Evolutionary conservation across 2,329 filamentous ascomycete species (phyloP), one percentile per base, ranked within the genome.

Genomic region (Stromatinia cepivora): DNA sequence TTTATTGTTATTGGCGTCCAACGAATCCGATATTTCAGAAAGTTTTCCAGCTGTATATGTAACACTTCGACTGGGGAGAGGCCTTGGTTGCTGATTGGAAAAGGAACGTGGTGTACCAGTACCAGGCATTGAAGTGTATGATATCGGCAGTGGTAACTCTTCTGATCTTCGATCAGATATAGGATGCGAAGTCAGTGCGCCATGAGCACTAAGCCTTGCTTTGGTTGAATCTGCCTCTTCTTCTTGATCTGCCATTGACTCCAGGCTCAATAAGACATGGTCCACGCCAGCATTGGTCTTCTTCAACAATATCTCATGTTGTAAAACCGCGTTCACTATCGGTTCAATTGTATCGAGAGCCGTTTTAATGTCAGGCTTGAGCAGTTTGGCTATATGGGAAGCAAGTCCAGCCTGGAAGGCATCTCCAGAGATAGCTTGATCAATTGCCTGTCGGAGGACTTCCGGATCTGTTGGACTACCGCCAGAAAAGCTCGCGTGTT

Each of bases 261-360:
- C 76, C 59, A 77, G 53, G 45, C 73, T 69, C 45, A 70, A 50
- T 59, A 78, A 66, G 31, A 78, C 69, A 71, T 76, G 70, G 54
- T 78, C 77, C 66, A 78, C 74, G 56, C 76, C 77, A 28, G 61
- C 70, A 65, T 77, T 78, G 28, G 76, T 77, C 69, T 77, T 76
- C 67, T 76, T 69, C 52, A 78, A 67, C 11, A 78, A 70, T 17
- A 77, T 52, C 61, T 78, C 76, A 70, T 78, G 77, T 4, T 72
- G 69, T 58, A 77, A 77, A n/a, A 78, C 77, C 4, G 76, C 74
- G 70, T 78, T 76, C 22, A 78, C 76, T 36, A 78, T 70, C 13
- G 77, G 77, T 46, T 78, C 76, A 39, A 78, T 74, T 2, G 76
- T 78, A 67, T 78, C 77, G 13, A 78, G 69, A 15, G 77, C 77